Evolutionary conservation across 139 green algal genomes (phyloP).

Genomic region (Auxenochlorella pyrenoidosa): DNA sequence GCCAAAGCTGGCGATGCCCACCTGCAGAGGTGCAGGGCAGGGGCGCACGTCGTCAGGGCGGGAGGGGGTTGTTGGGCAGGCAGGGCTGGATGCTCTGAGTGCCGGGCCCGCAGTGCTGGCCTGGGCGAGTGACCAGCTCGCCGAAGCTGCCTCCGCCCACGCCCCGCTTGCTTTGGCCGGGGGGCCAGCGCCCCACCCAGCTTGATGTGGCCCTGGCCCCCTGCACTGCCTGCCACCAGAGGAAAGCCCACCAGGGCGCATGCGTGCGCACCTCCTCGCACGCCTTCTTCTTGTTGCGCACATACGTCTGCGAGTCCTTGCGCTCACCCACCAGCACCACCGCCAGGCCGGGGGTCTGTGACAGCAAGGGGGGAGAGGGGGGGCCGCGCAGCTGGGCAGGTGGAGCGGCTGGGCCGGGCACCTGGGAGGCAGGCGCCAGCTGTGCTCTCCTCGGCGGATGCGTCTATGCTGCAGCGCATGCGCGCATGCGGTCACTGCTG

Average conservation of each 20-base stretch:
- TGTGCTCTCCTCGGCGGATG: not conserved
- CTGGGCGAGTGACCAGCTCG: too few relatives aligned
- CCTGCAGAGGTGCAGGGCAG: not conserved
- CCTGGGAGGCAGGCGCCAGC: not conserved
- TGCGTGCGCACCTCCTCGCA: conserved; percentile 77
- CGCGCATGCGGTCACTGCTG: too few relatives aligned
- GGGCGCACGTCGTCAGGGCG: too few relatives aligned
- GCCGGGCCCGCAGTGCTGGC: too few relatives aligned
- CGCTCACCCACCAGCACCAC: conserved; percentile 96
- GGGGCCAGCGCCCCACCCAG: too few relatives aligned
- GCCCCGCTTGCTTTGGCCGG: too few relatives aligned
- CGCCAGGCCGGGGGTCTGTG: conserved; percentile 89
- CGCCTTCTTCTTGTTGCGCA: conserved; percentile 95
- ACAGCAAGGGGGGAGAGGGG: not conserved
- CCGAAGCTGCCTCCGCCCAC: too few relatives aligned
- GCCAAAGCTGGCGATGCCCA: conserved; percentile 91
- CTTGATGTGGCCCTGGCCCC: too few relatives aligned
- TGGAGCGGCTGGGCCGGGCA: not conserved
- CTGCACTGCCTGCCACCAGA: too few relatives aligned
- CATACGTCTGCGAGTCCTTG: conserved; percentile 98
- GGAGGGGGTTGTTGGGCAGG: too few relatives aligned
- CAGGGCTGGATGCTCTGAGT: too few relatives aligned
- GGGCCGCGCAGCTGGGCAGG: not conserved
- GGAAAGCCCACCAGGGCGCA: too few relatives aligned
- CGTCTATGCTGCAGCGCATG: not conserved